A percentile compares a stretch with the other conserved stretches of the same genome.
Conservation (phyloP, 768 basidiomycete genomes). For the Dacryopinax spathularia region DNA sequence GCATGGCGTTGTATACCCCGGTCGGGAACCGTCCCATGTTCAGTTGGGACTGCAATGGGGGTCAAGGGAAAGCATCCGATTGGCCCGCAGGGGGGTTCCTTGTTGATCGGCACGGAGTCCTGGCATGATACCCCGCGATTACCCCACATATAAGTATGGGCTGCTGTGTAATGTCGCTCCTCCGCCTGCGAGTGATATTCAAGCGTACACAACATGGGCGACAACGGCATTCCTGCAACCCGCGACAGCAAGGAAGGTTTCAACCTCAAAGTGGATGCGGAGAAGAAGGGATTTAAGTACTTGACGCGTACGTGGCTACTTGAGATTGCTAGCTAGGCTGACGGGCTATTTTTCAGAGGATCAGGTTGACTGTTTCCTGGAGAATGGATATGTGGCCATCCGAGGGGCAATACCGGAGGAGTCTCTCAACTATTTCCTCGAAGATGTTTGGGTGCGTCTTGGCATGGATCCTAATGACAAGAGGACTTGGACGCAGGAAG, state of each 20-base stretch:
- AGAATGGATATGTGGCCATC: conserved; percentile 41
- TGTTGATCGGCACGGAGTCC: no score
- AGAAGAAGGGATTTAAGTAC: background rate
- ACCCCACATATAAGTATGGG: conserved; percentile 1
- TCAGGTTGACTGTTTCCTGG: conserved; percentile 41
- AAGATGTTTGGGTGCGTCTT: conserved; percentile 29
- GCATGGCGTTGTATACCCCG: background rate
- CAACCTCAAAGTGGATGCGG: background rate
- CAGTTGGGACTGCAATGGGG: background rate
- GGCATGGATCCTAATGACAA: conserved; percentile 38
- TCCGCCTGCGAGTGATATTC: background rate
- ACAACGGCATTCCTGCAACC: background rate
- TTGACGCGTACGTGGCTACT: background rate
- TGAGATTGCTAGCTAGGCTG: no score
- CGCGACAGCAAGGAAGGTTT: background rate
- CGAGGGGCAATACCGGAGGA: conserved; percentile 39
- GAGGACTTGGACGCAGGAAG: conserved; percentile 38
- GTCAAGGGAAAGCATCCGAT: background rate
- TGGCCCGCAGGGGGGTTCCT: background rate
- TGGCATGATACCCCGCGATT: background rate
- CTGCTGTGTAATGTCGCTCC: background rate
- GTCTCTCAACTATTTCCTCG: conserved; percentile 36
- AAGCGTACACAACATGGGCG: background rate
- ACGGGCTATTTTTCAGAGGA: conserved; percentile 18
- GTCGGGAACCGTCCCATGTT: background rate